phyloP scores from a whole-genome alignment of 345 rosid species.

The Erodium maritimum region DNA sequence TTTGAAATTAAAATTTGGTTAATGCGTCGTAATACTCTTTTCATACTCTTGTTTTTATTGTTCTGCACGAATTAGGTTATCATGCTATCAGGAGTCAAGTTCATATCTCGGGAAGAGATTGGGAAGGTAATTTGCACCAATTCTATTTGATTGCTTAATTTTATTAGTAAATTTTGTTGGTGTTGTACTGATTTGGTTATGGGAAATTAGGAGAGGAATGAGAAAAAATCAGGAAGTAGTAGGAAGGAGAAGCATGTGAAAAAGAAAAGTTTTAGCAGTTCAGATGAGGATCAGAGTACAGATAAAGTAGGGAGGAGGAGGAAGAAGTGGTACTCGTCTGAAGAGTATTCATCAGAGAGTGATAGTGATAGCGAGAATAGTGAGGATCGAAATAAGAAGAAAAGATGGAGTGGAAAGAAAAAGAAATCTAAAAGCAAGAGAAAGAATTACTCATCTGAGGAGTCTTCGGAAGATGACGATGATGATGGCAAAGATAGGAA shows the following conservation, averaged over 20 bases:
- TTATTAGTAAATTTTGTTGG: not conserved
- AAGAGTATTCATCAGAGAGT: slow-evolving; percentile 25
- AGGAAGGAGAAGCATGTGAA: slow-evolving; percentile 28
- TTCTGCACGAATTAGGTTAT: not conserved
- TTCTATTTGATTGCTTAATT: not conserved
- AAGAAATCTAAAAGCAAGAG: slow-evolving; percentile 13
- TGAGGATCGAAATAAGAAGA: slow-evolving; percentile 10
- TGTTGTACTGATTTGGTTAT: slow-evolving; percentile 2
- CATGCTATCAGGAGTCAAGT: slow-evolving; percentile 68
- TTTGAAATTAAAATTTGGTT: too few relatives aligned
- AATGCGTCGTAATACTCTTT: too few relatives aligned
- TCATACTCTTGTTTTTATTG: too few relatives aligned
- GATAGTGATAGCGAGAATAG: slow-evolving; percentile 18
- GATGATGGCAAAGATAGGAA: slow-evolving; percentile 13
- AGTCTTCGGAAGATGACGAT: slow-evolving; percentile 10
- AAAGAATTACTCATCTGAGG: slow-evolving; percentile 16
- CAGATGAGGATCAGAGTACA: slow-evolving; percentile 37
- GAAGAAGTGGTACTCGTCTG: slow-evolving; percentile 63
- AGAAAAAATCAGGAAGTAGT: slow-evolving; percentile 16
- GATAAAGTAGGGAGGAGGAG: slow-evolving; percentile 29
- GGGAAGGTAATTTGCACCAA: slow-evolving; percentile 12
- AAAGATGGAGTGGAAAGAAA: slow-evolving; percentile 12
- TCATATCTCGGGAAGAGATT: slow-evolving; percentile 63
- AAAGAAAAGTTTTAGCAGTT: slow-evolving; percentile 20
- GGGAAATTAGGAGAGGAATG: slow-evolving; percentile 2